Percentiles rank a stretch among this genome's conserved stretches.
Conservation (phyloP, 805 yeast species). For the Cyberlindnera samutprakarnensis region DNA sequence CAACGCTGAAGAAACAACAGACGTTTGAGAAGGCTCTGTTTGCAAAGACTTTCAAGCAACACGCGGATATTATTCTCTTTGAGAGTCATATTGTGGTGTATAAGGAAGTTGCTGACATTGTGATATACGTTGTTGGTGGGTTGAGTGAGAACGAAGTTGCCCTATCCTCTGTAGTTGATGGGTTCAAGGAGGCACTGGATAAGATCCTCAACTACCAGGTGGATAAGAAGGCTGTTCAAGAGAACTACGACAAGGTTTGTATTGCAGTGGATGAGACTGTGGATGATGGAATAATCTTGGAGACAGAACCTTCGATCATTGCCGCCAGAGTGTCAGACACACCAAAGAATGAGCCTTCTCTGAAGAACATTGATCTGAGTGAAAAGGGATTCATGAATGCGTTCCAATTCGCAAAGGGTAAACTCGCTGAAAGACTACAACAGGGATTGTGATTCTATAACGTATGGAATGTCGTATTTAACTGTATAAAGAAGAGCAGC, state of each 20-base stretch:
- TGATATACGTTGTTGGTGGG: constrained; percentile 64
- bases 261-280: constrained; percentile 87
- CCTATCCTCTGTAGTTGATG: constrained; percentile 66
- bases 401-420: constrained; percentile 81
- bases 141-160: constrained; percentile 81
- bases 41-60: constrained; percentile 70
- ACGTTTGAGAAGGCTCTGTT: constrained; percentile 70
- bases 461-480: no score
- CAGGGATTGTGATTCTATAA: constrained; percentile 27
- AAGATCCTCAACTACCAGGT: constrained; percentile 58
- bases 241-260: constrained; percentile 77
- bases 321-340: constrained; percentile 88
- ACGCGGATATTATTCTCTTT: constrained; percentile 72
- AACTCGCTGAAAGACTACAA: constrained; percentile 45
- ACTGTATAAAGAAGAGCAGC: no score
- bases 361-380: constrained; percentile 54
- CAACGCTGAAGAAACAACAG: constrained; percentile 52
- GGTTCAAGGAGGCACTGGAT: constrained; percentile 75
- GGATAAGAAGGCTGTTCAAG: constrained; percentile 73
- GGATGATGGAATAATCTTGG: constrained; percentile 90
- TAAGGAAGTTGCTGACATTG: constrained; percentile 73
- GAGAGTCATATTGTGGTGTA: constrained; percentile 80
- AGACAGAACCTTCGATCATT: constrained; percentile 80
- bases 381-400: constrained; percentile 79
- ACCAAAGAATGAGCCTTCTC: constrained; percentile 61